Evolutionary conservation across 176 grass and related monocot species (phyloP), one percentile per base, ranked within the genome.

Genomic region (Metroxylon sagu): DNA sequence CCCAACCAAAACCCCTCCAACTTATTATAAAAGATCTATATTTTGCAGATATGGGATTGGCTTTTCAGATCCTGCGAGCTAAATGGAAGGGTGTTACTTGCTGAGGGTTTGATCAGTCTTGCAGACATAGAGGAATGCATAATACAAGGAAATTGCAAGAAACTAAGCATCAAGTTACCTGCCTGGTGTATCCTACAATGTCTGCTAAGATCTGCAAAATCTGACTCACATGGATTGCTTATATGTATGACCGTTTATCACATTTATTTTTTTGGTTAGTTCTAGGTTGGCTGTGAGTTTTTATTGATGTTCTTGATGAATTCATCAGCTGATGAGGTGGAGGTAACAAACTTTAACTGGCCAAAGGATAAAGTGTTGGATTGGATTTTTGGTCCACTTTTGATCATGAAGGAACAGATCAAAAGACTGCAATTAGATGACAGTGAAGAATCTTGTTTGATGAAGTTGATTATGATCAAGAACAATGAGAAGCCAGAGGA

Each of bases 41-140:
- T n/a, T 21, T 23, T 26, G 50, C 58, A 96, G 91, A 84, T 90
- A 66, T 96, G 91, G 91, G 91, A 96, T 77, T 96, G 91, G 91
- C 79, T 96, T 64, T 96, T 96, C 65, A 79, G 86, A 50, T 90
- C 91, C 25, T 90, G 86, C 55, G 91, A 96, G 75, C 59, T 90
- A 56, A 96, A 90, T 55, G 91, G 86, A 60, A 90, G 76, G 54
- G 79, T 87, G 66, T 65, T 96, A 64, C 75, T 96, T 25, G 70
- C 59, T 21, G 86, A 90, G 57, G 83, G 83, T 52, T 48, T 96
- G 57, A 88, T 90, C 5, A 80, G 56, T 70, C 66, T 71, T 19
- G 72, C 61, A 63, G 91, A 96, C 19, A 82, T 88, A 59, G 87
- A 79, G 59, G 72, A 81, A 72, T 96, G 71, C 30, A 64, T 85